These are phyloP conservation scores for Anthracocystis setariae DNA, from an alignment of 1,284 basidiomycete species.

Conservation along the genomic window DNA sequence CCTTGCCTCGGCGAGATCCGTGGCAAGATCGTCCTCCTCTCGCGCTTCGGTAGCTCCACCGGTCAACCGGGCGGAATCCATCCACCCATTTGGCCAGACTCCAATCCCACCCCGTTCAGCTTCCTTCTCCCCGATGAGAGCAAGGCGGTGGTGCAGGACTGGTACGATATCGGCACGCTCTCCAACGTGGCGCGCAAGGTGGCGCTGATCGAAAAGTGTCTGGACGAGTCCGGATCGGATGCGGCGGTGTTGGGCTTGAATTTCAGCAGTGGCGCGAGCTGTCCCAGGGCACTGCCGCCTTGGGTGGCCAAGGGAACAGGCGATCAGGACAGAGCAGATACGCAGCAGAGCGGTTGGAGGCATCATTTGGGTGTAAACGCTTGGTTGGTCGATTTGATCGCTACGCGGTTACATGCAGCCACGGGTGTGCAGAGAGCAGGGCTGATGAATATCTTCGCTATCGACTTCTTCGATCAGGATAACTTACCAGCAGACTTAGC, in stretches of 20 bases:
- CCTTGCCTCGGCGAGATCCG: conserved; percentile 41
- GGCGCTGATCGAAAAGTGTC: conserved; percentile 21
- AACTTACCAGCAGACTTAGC: conserved; percentile 28
- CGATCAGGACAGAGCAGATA: conserved; percentile 15
- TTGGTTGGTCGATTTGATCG: conserved; percentile 30
- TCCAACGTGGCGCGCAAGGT: conserved; percentile 38
- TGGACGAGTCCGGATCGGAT: conserved; percentile 18
- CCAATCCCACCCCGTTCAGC: conserved; percentile 11
- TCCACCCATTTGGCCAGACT: conserved; percentile 57
- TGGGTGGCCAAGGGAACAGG: conserved; percentile 44
- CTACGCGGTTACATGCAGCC: conserved; percentile 6
- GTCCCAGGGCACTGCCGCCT: conserved; percentile 49
- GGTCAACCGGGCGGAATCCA: conserved; percentile 54
- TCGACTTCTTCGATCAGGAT: conserved; percentile 55
- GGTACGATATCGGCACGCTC: conserved; percentile 50
- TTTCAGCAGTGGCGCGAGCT: conserved; percentile 38
- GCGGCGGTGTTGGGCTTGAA: conserved; percentile 26
- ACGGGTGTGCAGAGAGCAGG: conserved; percentile 4
- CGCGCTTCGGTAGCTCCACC: conserved; percentile 33
- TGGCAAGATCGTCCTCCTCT: conserved; percentile 51
- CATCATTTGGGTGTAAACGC: conserved; percentile 34
- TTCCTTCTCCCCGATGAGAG: conserved; percentile 31
- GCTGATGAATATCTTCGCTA: conserved; percentile 39
- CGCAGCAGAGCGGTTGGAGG: conserved; percentile 13
- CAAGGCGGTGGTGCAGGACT: conserved; percentile 48